Evolutionary conservation across 495 filamentous ascomycete genomes (phyloP), one percentile per base, ranked within the genome.

Genomic region (Penicillium dipodomyicola): DNA sequence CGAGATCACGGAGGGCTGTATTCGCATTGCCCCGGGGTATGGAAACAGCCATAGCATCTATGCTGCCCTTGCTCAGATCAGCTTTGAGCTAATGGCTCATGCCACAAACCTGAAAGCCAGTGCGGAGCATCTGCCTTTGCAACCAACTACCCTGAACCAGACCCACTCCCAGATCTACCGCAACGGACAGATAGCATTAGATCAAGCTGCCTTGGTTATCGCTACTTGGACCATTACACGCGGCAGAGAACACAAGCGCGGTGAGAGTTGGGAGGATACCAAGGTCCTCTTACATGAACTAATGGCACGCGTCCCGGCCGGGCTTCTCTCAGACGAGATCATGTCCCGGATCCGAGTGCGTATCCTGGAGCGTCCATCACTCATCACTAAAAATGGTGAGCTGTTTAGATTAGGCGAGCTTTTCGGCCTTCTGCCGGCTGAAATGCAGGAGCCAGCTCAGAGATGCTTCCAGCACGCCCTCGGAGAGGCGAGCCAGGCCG

Each of bases 31-130:
- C 3, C 29, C 57, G 7, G 57, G 27, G 8, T 79, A 77, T 35
- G 76, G 69, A 27, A 73, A 67, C 44, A 72, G 70, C 8, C 73
- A 72, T 37, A 65, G 70, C 15, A 56, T 67, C 17, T 62, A 77
- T 40, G 71, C 73, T 19, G 71, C 72, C 1, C 45, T 79, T 41
- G 70, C 70, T 41, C 76, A 77, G 54, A 71, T 77, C 22, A 64
- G 72, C 47, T 72, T 77, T 23, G 76, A 79, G 64, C 63, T 77
- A 1, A 70, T 79, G 49, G 69, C 74, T 11, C 75, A 79, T 52
- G 67, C 74, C 45, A 60, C 64, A 25, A 69, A 68, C 30, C 61
- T 79, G 19, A 65, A 64, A 45, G 52, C 58, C 3, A 67, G 69
- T 10, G 72, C 56, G 14, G 48, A 64, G 19, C 62, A 59, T 37